Evolutionary conservation across 2,329 filamentous ascomycete genomes (phyloP).

Genomic region (Aspergillus ochraceoroseus): DNA sequence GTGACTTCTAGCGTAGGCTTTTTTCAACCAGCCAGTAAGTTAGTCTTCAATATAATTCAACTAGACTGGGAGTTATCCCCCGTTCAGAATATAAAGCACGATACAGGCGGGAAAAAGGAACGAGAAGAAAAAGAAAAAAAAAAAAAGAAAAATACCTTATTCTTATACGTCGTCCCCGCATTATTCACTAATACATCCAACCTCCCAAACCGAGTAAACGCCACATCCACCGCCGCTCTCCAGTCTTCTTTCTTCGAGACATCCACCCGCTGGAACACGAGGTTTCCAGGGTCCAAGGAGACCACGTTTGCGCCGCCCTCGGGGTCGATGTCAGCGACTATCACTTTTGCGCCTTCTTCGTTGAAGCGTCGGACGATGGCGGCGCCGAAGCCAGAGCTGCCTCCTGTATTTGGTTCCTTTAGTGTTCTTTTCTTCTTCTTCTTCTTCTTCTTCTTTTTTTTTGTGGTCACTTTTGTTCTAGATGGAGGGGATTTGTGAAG

Average conservation of each 20-base stretch:
- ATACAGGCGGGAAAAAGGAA: no score
- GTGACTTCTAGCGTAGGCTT: conserved; percentile 42
- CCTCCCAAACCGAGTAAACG: conserved; percentile 30
- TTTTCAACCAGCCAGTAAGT: no score
- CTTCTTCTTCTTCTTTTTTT: no score
- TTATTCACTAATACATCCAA: conserved; percentile 48
- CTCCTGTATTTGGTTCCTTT: conserved; percentile 33
- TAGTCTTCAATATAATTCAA: no score
- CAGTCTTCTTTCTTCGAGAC: conserved; percentile 35
- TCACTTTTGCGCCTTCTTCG: conserved; percentile 41
- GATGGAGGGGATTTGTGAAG: not conserved
- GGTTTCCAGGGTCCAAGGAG: conserved; percentile 26
- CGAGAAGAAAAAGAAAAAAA: not conserved
- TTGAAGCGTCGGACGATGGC: conserved; percentile 40
- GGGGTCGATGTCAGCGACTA: conserved; percentile 42
- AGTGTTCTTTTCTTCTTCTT: no score
- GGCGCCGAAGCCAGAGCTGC: conserved; percentile 42
- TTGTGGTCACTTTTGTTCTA: not conserved
- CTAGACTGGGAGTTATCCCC: no score
- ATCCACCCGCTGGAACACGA: conserved; percentile 35
- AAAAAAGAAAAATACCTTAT: conserved; percentile 30
- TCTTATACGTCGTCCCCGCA: conserved; percentile 42
- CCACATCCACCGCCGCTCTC: conserved; percentile 29
- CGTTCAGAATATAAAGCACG: no score
- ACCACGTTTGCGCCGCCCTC: conserved; percentile 33